These are phyloP conservation scores for Fraxinus paxiana DNA, from an alignment of 305 asterid species.

Conservation along the genomic window DNA sequence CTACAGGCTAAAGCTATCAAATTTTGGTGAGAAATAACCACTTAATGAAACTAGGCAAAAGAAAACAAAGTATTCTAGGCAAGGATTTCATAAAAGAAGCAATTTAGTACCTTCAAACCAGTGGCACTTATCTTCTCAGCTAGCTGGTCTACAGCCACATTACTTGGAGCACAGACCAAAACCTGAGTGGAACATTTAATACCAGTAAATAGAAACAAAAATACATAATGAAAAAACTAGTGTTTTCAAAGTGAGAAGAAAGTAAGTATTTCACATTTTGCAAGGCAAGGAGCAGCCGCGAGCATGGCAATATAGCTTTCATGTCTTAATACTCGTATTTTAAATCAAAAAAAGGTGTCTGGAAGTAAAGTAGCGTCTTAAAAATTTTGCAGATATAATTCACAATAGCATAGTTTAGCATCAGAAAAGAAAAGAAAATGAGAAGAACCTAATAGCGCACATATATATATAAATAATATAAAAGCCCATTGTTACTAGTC, in stretches of 20 bases:
- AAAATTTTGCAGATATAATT: background rate
- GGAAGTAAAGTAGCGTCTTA: background rate
- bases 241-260: constrained; percentile 6
- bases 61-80: background rate
- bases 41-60: background rate
- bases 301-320: background rate
- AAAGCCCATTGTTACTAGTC: background rate
- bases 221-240: background rate
- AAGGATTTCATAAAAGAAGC: constrained; percentile 11
- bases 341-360: background rate
- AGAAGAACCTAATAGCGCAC: background rate
- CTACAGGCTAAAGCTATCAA: background rate
- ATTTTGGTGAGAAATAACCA: background rate
- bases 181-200: constrained; percentile 49
- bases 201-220: constrained; percentile 15
- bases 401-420: background rate
- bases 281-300: background rate
- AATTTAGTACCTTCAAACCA: constrained; percentile 75
- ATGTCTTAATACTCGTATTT: background rate
- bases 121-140: constrained; percentile 99
- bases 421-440: background rate
- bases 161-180: constrained; percentile 99
- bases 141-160: constrained; percentile 98
- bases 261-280: constrained; percentile 7
- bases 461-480: background rate